Conservation (phyloP, 345 rosid species). For the Erodium maritimum region DNA sequence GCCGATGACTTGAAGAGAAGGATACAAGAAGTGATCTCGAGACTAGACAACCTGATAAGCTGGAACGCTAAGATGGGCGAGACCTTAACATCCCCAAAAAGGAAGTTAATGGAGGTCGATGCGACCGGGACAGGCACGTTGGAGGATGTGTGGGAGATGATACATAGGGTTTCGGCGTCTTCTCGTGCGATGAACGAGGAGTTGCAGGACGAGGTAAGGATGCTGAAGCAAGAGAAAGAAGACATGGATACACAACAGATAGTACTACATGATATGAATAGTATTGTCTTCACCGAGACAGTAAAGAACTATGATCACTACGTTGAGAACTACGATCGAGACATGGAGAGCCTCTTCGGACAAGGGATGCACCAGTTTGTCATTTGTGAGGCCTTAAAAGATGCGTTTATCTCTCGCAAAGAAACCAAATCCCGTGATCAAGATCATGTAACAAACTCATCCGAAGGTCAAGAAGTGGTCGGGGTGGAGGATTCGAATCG, state of each 20-base stretch:
- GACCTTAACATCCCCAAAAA: constrained; percentile 1
- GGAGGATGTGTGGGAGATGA: constrained; percentile 35
- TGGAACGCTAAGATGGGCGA: constrained; percentile 19
- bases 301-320: constrained; percentile 5
- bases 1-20: constrained; percentile 16
- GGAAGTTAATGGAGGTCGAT: no score
- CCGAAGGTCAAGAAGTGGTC: constrained; percentile 3
- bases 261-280: constrained; percentile 24
- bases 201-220: constrained; percentile 11
- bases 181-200: constrained; percentile 17
- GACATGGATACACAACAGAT: constrained; percentile 18
- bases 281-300: constrained; percentile 10
- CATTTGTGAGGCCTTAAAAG: constrained; percentile 13
- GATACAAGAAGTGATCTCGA: constrained; percentile 28
- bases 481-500: constrained; percentile 10
- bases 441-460: not conserved
- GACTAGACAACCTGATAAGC: constrained; percentile 27
- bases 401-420: constrained; percentile 1
- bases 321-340: constrained; percentile 4
- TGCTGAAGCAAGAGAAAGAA: constrained; percentile 29
- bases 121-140: constrained; percentile 13
- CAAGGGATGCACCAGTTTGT: constrained; percentile 17
- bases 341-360: constrained; percentile 13
- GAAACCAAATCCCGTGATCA: constrained; percentile 5
- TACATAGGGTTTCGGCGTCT: constrained; percentile 16